These are phyloP conservation scores for Pythium graminicola DNA, from an alignment of 352 stramenopile genomes.

Conservation along the genomic window DNA sequence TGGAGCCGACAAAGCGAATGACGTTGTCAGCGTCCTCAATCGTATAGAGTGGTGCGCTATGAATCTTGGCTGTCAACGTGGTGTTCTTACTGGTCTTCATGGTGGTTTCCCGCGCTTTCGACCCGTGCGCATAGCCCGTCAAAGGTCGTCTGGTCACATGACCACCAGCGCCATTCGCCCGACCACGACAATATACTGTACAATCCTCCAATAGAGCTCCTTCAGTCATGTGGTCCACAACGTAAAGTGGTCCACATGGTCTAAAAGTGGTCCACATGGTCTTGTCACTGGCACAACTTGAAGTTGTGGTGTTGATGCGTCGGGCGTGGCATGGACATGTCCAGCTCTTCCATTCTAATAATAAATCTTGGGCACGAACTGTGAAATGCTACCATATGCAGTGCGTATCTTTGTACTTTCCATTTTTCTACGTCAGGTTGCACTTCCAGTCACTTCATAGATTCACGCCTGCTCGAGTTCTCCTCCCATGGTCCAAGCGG, in stretches of 20 bases:
- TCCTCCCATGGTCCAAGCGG: neutral
- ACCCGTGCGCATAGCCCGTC: constrained; percentile 12
- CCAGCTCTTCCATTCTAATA: neutral
- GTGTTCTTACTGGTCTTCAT: constrained; percentile 27
- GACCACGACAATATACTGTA: no score
- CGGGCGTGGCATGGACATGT: constrained; percentile 10
- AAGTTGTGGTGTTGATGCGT: constrained; percentile 14
- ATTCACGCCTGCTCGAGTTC: neutral
- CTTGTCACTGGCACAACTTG: constrained; percentile 8
- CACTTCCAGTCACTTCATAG: constrained; percentile 6
- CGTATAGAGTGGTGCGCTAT: constrained; percentile 47
- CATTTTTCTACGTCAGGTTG: constrained; percentile 14
- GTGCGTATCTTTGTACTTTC: constrained; percentile 21
- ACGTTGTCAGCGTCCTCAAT: constrained; percentile 31
- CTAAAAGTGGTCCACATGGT: neutral
- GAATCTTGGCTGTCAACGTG: constrained; percentile 30
- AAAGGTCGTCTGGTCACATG: constrained; percentile 13
- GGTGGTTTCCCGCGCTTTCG: constrained; percentile 23
- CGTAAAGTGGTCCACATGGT: no score
- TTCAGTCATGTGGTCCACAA: neutral
- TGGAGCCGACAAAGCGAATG: constrained; percentile 47
- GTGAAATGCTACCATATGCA: no score
- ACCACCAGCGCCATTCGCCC: constrained; percentile 1
- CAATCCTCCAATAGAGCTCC: neutral
- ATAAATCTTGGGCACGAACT: no score